phyloP scores from a whole-genome alignment of 441 rosid genomes.

The Rhodomyrtus psidioides region DNA sequence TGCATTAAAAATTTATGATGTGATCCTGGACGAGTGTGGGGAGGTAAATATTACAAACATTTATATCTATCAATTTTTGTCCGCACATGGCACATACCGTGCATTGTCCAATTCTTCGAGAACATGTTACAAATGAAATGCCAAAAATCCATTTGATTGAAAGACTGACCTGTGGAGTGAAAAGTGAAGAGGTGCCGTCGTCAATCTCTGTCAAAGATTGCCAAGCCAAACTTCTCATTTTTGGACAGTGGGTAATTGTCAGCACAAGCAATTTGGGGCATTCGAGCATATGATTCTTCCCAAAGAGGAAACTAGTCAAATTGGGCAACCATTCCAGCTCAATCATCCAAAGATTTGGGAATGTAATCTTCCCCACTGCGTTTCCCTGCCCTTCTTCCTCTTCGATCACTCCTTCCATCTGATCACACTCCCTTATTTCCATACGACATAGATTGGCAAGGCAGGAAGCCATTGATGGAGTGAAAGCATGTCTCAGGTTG shows the following conservation, averaged over 20 bases:
- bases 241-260: neutral
- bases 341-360: too few species aligned
- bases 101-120: too few species aligned
- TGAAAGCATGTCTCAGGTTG: neutral
- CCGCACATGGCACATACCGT: too few species aligned
- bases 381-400: neutral
- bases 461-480: neutral
- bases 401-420: neutral
- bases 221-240: neutral
- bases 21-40: too few species aligned
- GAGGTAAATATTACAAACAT: too few species aligned
- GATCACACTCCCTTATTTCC: neutral
- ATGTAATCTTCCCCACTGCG: neutral
- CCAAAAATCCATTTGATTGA: too few species aligned
- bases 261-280: accelerated
- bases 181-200: neutral
- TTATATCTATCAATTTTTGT: too few species aligned
- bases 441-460: accelerated
- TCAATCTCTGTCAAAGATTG: neutral
- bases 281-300: neutral
- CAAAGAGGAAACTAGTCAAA: neutral
- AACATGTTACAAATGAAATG: too few species aligned
- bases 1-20: too few species aligned
- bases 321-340: neutral
- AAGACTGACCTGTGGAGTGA: neutral